Conservation (phyloP, 495 filamentous ascomycete species). For the Podospora pseudopauciseta region DNA sequence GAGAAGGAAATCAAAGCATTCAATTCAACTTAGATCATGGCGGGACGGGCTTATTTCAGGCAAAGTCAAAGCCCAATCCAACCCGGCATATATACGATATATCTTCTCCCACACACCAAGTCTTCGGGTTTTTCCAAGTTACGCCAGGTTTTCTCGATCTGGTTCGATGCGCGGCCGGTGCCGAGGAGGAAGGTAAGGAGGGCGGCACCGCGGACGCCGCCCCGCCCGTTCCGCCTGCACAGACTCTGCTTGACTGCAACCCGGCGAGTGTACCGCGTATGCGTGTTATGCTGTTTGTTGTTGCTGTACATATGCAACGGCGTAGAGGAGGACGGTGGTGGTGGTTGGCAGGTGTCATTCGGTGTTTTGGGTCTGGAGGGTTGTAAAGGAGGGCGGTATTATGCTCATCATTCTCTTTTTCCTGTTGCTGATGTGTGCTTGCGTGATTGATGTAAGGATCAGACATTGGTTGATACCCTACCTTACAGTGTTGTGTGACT, state of each 20-base stretch:
- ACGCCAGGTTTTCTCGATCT: not conserved
- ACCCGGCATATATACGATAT: not conserved
- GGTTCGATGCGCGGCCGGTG: not conserved
- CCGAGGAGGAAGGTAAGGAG: not conserved
- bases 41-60: not conserved
- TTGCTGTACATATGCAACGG: not conserved
- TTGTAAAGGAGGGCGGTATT: not conserved
- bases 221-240: not conserved
- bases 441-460: not conserved
- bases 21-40: not conserved
- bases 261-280: not conserved
- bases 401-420: not conserved
- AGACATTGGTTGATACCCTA: not conserved
- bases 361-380: not conserved
- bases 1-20: not conserved
- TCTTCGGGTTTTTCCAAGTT: not conserved
- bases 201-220: not conserved
- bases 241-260: not conserved
- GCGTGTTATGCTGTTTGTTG: not conserved
- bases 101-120: not conserved
- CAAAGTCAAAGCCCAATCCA: not conserved
- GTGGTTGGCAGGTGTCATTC: not conserved
- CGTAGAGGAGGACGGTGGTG: not conserved
- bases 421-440: no score
- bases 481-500: no score